Evolutionary conservation across 805 yeast species (phyloP).

Genomic region (Starmerella potacharoeniae): DNA sequence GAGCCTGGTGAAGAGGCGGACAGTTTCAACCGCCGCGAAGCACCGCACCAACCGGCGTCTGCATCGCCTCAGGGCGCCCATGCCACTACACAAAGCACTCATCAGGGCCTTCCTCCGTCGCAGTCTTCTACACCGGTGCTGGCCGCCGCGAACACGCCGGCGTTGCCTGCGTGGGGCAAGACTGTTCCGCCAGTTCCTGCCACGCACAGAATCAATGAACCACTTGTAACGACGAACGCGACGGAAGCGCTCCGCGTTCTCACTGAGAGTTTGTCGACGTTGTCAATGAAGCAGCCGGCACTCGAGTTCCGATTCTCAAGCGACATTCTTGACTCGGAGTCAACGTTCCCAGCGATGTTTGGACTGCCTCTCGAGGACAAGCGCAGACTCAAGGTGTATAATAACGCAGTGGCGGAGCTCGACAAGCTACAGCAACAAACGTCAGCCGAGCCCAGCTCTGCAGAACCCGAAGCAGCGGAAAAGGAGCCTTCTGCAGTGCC

Average conservation of each 20-base stretch:
- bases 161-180: conserved; percentile 20
- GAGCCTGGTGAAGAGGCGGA: conserved; percentile 99
- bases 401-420: conserved; percentile 15
- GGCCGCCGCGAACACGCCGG: conserved; percentile 15
- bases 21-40: conserved; percentile 64
- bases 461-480: background rate
- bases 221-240: background rate
- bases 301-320: conserved; percentile 9
- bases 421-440: conserved; percentile 8
- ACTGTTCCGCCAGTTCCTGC: conserved; percentile 12
- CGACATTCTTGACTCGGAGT: conserved; percentile 3
- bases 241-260: conserved; percentile 3
- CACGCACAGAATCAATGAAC: conserved; percentile 8
- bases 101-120: background rate
- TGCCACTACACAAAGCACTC: conserved; percentile 11
- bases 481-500: background rate
- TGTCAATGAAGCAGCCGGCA: conserved; percentile 10
- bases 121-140: conserved; percentile 1
- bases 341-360: conserved; percentile 19
- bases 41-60: conserved; percentile 3
- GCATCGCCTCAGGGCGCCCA: conserved; percentile 2
- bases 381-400: conserved; percentile 15
- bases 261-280: conserved; percentile 3
- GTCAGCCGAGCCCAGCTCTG: background rate
- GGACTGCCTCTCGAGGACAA: conserved; percentile 20